A percentile compares a stretch with the other conserved stretches of the same genome.
These are phyloP conservation scores for Phylloporus sp. DNA, from an alignment of 768 basidiomycete species.

Conservation along the genomic window DNA sequence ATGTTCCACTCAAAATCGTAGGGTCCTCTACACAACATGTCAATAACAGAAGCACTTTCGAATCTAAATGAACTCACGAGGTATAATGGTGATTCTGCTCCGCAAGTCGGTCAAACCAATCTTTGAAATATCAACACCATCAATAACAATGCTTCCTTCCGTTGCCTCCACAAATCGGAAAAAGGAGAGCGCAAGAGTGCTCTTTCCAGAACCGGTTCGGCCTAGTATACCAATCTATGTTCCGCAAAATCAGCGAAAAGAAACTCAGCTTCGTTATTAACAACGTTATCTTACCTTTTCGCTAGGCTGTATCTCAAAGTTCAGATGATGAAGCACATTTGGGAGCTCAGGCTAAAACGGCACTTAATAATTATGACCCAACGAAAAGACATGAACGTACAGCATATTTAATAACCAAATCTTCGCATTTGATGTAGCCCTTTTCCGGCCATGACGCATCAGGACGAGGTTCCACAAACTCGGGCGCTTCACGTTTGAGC, in stretches of 20 bases:
- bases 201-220: constrained; percentile 71
- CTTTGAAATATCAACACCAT: constrained; percentile 73
- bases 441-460: constrained; percentile 71
- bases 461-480: constrained; percentile 86
- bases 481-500: constrained; percentile 69
- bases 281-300: constrained; percentile 54
- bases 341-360: constrained; percentile 72
- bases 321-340: constrained; percentile 75
- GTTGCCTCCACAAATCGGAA: constrained; percentile 90
- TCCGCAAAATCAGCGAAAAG: constrained; percentile 4
- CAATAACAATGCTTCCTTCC: constrained; percentile 69
- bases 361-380: background rate
- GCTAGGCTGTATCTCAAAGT: constrained; percentile 66
- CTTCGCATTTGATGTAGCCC: constrained; percentile 67
- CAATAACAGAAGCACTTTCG: background rate
- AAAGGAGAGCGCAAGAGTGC: constrained; percentile 78
- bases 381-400: constrained; percentile 38
- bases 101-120: constrained; percentile 83
- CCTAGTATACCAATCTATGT: constrained; percentile 65
- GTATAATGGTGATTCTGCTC: constrained; percentile 71
- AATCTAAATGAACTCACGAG: constrained; percentile 43
- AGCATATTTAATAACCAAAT: constrained; percentile 74
- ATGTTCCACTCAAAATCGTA: constrained; percentile 77
- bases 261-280: background rate
- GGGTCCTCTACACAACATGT: constrained; percentile 65